Percentiles rank a stretch among this genome's conserved stretches.
These are phyloP conservation scores for Aspergillus neoniger DNA, from an alignment of 2,329 filamentous ascomycete genomes.

Conservation along the genomic window DNA sequence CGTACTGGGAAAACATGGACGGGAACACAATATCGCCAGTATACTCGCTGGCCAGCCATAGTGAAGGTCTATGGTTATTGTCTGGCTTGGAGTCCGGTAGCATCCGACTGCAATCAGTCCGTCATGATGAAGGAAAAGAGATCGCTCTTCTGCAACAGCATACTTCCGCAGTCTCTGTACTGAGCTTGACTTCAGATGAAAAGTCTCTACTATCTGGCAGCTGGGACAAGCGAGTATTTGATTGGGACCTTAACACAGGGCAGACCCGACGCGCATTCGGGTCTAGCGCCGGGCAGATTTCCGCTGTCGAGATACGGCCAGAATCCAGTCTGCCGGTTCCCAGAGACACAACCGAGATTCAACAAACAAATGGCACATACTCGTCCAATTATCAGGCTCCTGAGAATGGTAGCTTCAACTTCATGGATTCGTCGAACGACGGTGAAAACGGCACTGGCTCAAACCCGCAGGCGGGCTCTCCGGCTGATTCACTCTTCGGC, in stretches of 20 bases:
- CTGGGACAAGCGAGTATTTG: constrained; percentile 92
- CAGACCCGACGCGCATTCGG: constrained; percentile 73
- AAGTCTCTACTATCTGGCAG: constrained; percentile 84
- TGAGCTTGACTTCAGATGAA: constrained; percentile 82
- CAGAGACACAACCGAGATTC: constrained; percentile 62
- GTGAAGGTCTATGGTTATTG: constrained; percentile 85
- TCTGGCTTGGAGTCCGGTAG: constrained; percentile 86
- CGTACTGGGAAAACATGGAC: constrained; percentile 99
- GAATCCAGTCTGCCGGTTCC: constrained; percentile 74
- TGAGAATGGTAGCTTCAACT: constrained; percentile 56
- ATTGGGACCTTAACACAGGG: constrained; percentile 94
- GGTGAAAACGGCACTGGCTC: constrained; percentile 44
- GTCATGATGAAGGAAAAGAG: constrained; percentile 90
- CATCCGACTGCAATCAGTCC: constrained; percentile 90
- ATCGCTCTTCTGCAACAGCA: constrained; percentile 81
- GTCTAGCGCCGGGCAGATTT: constrained; percentile 79
- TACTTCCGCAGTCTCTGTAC: constrained; percentile 85
- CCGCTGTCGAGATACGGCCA: constrained; percentile 81
- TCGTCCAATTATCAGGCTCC: constrained; percentile 72
- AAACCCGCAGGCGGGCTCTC: constrained; percentile 64
- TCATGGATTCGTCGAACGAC: constrained; percentile 42
- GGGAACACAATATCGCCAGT: constrained; percentile 75
- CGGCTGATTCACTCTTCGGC: constrained; percentile 79
- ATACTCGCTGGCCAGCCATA: constrained; percentile 90
- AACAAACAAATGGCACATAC: constrained; percentile 65